Evolutionary conservation across 768 basidiomycete species (phyloP).

Genomic region (Tulasnella sp.): DNA sequence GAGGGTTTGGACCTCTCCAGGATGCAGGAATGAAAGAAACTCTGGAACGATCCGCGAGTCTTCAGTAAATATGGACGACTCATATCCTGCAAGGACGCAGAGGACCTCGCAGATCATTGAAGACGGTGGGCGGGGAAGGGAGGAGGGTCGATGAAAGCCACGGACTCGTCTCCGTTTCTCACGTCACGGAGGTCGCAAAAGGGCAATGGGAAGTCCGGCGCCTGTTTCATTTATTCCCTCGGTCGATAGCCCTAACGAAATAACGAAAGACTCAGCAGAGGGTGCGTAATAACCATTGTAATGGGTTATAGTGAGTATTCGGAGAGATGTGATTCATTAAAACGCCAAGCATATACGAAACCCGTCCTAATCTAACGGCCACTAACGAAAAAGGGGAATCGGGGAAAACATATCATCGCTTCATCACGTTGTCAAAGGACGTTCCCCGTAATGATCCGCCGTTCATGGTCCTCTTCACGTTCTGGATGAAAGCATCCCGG

Average conservation of each 20-base stretch:
- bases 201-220: background rate
- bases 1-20: slow-evolving; percentile 85
- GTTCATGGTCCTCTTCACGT: slow-evolving; percentile 86
- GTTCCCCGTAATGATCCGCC: slow-evolving; percentile 78
- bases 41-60: slow-evolving; percentile 56
- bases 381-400: background rate
- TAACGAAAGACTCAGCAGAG: background rate
- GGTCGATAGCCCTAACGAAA: background rate
- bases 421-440: slow-evolving; percentile 72
- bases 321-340: background rate
- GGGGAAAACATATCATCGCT: slow-evolving; percentile 13
- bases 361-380: slow-evolving; percentile 7
- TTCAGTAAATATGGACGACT: slow-evolving; percentile 73
- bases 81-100: slow-evolving; percentile 83
- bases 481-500: slow-evolving; percentile 77
- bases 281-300: background rate
- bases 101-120: slow-evolving; percentile 87
- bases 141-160: background rate
- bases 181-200: background rate
- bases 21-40: slow-evolving; percentile 75
- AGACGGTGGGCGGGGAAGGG: background rate
- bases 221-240: background rate
- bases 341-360: background rate
- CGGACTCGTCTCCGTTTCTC: background rate
- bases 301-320: too few species aligned